Conservation (phyloP, 192 early-diverging fungal species). For the Gryganskiella cystojenkinii region DNA sequence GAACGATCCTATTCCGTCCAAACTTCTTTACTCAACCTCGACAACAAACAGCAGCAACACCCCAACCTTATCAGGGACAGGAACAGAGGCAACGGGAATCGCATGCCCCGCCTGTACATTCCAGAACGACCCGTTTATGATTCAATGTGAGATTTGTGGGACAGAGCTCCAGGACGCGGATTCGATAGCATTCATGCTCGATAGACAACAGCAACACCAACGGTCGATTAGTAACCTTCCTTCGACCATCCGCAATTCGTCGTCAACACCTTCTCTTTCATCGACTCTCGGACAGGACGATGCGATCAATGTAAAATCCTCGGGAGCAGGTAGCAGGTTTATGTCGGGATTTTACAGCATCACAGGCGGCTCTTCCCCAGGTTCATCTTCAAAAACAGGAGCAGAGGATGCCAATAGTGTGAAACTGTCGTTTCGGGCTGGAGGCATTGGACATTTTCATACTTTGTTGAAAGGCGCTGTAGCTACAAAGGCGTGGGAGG, state of each 20-base stretch:
- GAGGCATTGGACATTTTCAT: constrained; percentile 72
- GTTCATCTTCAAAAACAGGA: neutral
- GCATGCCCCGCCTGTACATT: constrained; percentile 88
- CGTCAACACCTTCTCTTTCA: neutral
- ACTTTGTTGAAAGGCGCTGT: constrained; percentile 72
- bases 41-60: neutral
- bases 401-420: constrained; percentile 54
- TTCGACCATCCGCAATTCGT: neutral
- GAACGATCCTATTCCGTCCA: constrained; percentile 5
- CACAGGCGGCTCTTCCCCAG: too few species aligned
- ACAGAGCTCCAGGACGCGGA: constrained; percentile 62
- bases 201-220: constrained; percentile 45
- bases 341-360: too few species aligned
- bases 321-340: neutral
- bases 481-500: constrained; percentile 72
- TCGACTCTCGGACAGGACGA: neutral
- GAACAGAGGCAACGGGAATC: constrained; percentile 27
- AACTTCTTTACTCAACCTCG: neutral
- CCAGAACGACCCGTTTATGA: constrained; percentile 84
- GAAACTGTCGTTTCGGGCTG: constrained; percentile 84
- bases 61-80: neutral
- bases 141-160: constrained; percentile 88
- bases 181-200: constrained; percentile 30
- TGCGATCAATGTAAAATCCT: constrained; percentile 7
- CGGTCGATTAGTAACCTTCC: constrained; percentile 36